Evolutionary conservation across 768 basidiomycete genomes (phyloP), one percentile per base, ranked within the genome.

Genomic region (Suillus occidentalis): DNA sequence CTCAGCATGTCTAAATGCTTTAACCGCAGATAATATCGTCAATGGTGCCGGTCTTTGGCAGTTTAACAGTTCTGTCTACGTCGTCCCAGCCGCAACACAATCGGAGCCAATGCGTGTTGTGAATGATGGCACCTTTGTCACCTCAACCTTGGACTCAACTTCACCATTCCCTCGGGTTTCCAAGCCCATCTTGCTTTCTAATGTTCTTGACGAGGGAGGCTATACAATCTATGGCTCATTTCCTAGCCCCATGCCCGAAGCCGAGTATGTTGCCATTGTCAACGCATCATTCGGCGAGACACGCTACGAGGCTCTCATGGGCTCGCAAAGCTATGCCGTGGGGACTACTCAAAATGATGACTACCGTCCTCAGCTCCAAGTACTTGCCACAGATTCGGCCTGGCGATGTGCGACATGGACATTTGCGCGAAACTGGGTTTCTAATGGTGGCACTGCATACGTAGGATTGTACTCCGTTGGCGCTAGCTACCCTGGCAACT

Each of bases 371-470:
- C 84, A 84, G 64, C 78, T 92, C 28, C 79, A 87, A 71, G 63
- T 69, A 28, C 73, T 91, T 25, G 89, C 85, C 53, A 90, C 91
- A 2, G 91, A 93, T 74, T 83, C 86, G 65, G 66, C 87, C 12
- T 92, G 87, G 86, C 84, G 83, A 67, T 92, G 91, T 73, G 78
- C 91, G 18, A 81, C 81, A 37, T 91, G 88, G 89, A 85, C 85
- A 5, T 89, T 92, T 65, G 84, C 89, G 1, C 81, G 89, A 47
- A 84, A 81, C 69, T 92, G 88, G 89, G 84, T 83, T n/a, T 72
- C 76, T 43, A 70, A 83, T 65, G 89, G 91, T 34, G 90, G 89
- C 12, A 81, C 72, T 43, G 89, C 84, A n/a, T 91, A 81, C 70
- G 88, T 90, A 22, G 90, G 89, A 36, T 68, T 86, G 66, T 92